Evolutionary conservation across 2,329 filamentous ascomycete genomes (phyloP).

Genomic region (Elsinoe batatas): DNA sequence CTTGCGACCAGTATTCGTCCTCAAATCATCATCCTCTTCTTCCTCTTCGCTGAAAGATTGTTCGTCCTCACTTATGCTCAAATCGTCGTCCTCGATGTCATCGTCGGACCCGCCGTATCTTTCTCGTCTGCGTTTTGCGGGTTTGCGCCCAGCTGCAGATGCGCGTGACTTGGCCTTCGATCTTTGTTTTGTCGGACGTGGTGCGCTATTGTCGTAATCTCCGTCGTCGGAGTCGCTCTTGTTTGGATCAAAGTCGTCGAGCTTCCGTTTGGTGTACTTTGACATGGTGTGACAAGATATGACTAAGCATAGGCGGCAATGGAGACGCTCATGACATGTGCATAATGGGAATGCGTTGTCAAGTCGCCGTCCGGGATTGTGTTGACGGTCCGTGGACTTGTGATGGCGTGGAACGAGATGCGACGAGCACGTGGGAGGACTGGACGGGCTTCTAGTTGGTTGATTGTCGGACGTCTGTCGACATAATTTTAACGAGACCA

Average conservation of each 20-base stretch:
- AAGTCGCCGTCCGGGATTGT: too few species aligned
- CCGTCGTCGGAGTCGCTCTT: constrained; percentile 29
- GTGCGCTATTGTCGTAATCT: constrained; percentile 25
- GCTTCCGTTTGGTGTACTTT: constrained; percentile 29
- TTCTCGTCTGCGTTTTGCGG: constrained; percentile 28
- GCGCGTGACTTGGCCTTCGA: constrained; percentile 15
- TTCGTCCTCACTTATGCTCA: constrained; percentile 32
- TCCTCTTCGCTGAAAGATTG: constrained; percentile 34
- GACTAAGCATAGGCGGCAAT: background rate
- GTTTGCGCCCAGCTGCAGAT: constrained; percentile 15
- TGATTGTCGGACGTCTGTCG: too few species aligned
- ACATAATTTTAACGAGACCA: too few species aligned
- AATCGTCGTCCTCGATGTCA: constrained; percentile 32
- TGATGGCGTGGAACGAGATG: too few species aligned
- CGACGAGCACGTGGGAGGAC: too few species aligned
- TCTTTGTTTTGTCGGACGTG: constrained; percentile 18
- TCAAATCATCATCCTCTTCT: constrained; percentile 39
- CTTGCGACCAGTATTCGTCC: constrained; percentile 45
- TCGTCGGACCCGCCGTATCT: constrained; percentile 36
- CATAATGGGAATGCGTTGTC: background rate
- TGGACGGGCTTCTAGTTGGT: too few species aligned
- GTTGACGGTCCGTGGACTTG: too few species aligned
- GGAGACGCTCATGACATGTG: background rate
- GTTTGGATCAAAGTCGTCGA: constrained; percentile 28
- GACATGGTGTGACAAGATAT: constrained; percentile 9